phyloP scores from a whole-genome alignment of 1,139 yeast species.

The Komagataea norvegica region DNA sequence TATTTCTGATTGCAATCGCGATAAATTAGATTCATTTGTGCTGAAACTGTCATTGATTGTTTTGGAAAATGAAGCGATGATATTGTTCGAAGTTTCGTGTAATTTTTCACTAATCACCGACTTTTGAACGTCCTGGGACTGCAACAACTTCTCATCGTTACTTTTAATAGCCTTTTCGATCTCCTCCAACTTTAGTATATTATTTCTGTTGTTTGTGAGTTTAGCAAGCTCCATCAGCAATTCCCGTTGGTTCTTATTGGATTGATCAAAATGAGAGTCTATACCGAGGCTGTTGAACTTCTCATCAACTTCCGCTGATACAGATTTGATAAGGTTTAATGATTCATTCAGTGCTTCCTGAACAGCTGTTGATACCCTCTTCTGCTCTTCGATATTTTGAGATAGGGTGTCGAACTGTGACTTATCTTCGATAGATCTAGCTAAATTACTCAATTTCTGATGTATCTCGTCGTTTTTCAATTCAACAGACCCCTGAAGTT shows the following conservation, averaged over 20 bases:
- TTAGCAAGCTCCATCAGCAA: too few relatives aligned
- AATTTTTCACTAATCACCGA: not conserved
- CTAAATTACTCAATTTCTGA: not conserved
- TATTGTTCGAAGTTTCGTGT: not conserved
- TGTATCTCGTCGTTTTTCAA: not conserved
- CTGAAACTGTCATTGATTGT: not conserved
- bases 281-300: not conserved
- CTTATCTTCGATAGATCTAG: too few relatives aligned
- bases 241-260: not conserved
- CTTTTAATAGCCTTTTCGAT: too few relatives aligned
- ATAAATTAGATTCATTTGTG: not conserved
- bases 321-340: not conserved
- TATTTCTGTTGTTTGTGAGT: too few relatives aligned
- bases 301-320: not conserved
- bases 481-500: too few relatives aligned
- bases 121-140: too few relatives aligned
- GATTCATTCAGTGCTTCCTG: not conserved
- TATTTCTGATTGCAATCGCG: not conserved
- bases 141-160: not conserved
- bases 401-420: too few relatives aligned
- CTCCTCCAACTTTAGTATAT: too few relatives aligned
- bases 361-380: too few relatives aligned
- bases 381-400: too few relatives aligned
- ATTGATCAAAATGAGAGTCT: not conserved
- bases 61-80: not conserved